A percentile compares a stretch with the other conserved stretches of the same genome.
Conservation (phyloP, 345 rosid genomes). For the Nephelium lappaceum region DNA sequence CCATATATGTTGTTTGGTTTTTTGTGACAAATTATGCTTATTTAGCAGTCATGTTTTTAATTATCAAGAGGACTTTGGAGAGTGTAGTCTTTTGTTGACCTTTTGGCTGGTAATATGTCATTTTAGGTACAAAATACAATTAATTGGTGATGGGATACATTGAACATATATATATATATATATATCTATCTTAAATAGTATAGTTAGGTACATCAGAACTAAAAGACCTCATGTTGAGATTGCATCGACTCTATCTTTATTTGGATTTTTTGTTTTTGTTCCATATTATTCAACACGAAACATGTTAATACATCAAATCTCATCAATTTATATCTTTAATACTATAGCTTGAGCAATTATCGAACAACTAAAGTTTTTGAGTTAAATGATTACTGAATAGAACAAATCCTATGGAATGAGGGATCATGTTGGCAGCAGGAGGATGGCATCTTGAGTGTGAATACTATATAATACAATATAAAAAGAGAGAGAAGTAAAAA, state of each 20-base stretch:
- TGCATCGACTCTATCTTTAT: too few species aligned
- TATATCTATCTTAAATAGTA: too few species aligned
- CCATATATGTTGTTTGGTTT: too few species aligned
- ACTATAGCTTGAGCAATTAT: neutral
- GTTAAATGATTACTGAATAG: neutral
- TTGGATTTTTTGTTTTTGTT: neutral
- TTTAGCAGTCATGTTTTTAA: too few species aligned
- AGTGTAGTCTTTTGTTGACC: neutral
- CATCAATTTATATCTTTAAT: neutral
- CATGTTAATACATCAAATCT: neutral
- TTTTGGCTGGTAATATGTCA: neutral
- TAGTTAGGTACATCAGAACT: too few species aligned
- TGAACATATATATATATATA: neutral
- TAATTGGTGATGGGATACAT: neutral
- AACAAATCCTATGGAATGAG: neutral
- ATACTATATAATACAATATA: neutral
- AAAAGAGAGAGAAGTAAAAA: too few species aligned
- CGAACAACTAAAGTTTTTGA: neutral
- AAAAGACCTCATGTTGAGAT: too few species aligned
- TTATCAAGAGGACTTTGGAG: neutral
- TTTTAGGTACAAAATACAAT: neutral
- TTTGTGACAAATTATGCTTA: neutral
- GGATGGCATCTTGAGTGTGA: too few species aligned
- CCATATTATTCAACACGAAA: too few species aligned
- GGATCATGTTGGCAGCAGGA: neutral